A percentile compares a stretch with the other conserved stretches of the same genome.
Evolutionary conservation across 148 eudicot genomes (phyloP).

Genomic region (Rhododendron simsii): DNA sequence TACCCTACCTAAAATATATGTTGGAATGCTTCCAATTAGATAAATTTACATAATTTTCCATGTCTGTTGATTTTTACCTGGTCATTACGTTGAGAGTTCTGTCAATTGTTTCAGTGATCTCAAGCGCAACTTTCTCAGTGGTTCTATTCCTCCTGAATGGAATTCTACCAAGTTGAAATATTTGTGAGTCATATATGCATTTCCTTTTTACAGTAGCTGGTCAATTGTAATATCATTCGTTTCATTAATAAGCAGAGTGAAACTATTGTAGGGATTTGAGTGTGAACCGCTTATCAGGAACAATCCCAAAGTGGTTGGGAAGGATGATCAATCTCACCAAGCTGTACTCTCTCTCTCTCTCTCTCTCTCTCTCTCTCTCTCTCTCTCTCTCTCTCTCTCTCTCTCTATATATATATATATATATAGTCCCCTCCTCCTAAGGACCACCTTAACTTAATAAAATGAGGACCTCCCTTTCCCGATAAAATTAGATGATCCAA

Average conservation of each 20-base stretch:
- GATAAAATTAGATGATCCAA: no score
- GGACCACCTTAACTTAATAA: no score
- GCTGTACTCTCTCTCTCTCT: constrained; percentile 24
- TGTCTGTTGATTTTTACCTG: not conserved
- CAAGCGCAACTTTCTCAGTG: constrained; percentile 34
- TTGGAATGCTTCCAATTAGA: constrained; percentile 2
- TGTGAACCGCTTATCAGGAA: constrained; percentile 50
- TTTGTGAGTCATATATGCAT: constrained; percentile 16
- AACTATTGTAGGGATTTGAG: constrained; percentile 27
- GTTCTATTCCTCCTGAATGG: constrained; percentile 53
- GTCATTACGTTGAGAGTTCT: not conserved
- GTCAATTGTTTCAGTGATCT: constrained; percentile 33
- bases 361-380: no score
- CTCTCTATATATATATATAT: no score
- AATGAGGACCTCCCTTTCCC: no score
- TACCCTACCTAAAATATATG: constrained; percentile 23
- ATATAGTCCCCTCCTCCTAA: no score
- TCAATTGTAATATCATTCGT: not conserved
- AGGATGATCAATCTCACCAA: constrained; percentile 30
- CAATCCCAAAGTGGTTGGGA: constrained; percentile 45
- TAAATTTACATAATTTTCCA: not conserved
- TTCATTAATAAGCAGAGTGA: not conserved
- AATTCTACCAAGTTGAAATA: constrained; percentile 25
- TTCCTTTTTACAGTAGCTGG: not conserved
- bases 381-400: no score